phyloP scores from a whole-genome alignment of 345 rosid species.

The Raphanus sativus region DNA sequence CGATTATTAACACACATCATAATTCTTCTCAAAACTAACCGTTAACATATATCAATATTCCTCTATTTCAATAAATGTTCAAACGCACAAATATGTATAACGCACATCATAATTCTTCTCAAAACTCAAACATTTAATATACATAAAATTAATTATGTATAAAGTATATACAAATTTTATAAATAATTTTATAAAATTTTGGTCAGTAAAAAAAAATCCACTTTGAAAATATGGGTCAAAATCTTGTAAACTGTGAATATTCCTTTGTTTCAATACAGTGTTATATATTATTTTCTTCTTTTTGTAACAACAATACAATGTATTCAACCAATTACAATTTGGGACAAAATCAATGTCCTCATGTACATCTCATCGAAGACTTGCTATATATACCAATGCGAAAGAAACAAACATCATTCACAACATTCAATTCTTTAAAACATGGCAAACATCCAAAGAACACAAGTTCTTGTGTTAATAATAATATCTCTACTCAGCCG shows the following conservation, averaged over 20 bases:
- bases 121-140: not conserved
- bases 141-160: not conserved
- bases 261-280: not conserved
- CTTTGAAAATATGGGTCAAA: not conserved
- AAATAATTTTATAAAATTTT: not conserved
- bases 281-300: not conserved
- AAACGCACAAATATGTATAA: not conserved
- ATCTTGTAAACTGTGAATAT: not conserved
- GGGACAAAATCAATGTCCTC: not conserved
- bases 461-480: constrained; percentile 1
- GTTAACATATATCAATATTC: not conserved
- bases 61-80: not conserved
- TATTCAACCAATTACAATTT: not conserved
- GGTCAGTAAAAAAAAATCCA: not conserved
- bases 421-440: not conserved
- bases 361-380: not conserved
- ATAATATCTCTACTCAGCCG: constrained; percentile 19
- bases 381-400: constrained; percentile 8
- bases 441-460: constrained; percentile 22
- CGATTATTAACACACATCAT: not conserved
- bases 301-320: not conserved
- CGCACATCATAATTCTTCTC: not conserved
- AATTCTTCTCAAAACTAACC: not conserved
- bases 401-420: not conserved
- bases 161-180: not conserved